These are phyloP conservation scores for Penicillium sp. DNA, from an alignment of 2,329 filamentous ascomycete genomes.

Conservation along the genomic window DNA sequence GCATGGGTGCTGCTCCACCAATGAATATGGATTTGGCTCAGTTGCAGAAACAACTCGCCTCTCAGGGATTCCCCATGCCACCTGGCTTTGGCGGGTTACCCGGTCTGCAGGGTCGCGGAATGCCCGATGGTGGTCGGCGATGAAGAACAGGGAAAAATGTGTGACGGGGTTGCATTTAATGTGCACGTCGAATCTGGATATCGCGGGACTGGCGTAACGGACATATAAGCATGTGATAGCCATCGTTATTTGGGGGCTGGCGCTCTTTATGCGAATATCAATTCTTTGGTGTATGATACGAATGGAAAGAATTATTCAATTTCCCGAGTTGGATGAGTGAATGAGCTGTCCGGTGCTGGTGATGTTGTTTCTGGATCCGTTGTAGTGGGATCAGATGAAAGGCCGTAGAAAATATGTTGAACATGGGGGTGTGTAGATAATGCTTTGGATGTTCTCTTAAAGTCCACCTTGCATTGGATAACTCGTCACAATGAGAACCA, in stretches of 20 bases:
- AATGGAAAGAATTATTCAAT: conserved; percentile 15
- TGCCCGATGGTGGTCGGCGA: conserved; percentile 60
- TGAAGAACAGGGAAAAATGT: conserved; percentile 40
- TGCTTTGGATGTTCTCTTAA: conserved; percentile 51
- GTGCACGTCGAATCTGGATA: conserved; percentile 20
- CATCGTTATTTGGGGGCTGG: conserved; percentile 21
- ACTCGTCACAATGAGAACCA: conserved; percentile 82
- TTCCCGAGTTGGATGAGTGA: background rate
- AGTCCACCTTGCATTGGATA: conserved; percentile 92
- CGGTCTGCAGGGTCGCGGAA: conserved; percentile 44
- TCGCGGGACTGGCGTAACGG: conserved; percentile 29
- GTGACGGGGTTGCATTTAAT: conserved; percentile 7
- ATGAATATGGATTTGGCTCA: conserved; percentile 47
- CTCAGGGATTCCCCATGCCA: conserved; percentile 46
- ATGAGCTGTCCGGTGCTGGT: background rate
- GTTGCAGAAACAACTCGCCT: conserved; percentile 47
- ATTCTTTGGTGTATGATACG: conserved; percentile 28
- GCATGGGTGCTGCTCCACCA: conserved; percentile 56
- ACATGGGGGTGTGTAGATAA: background rate
- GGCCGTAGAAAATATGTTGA: background rate
- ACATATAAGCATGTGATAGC: conserved; percentile 27
- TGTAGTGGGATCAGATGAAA: background rate
- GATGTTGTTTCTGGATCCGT: no score
- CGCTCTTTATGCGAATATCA: conserved; percentile 25
- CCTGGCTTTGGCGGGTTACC: conserved; percentile 41